Evolutionary conservation across 441 rosid genomes (phyloP), one percentile per base, ranked within the genome.

Genomic region (Biscutella laevigata): DNA sequence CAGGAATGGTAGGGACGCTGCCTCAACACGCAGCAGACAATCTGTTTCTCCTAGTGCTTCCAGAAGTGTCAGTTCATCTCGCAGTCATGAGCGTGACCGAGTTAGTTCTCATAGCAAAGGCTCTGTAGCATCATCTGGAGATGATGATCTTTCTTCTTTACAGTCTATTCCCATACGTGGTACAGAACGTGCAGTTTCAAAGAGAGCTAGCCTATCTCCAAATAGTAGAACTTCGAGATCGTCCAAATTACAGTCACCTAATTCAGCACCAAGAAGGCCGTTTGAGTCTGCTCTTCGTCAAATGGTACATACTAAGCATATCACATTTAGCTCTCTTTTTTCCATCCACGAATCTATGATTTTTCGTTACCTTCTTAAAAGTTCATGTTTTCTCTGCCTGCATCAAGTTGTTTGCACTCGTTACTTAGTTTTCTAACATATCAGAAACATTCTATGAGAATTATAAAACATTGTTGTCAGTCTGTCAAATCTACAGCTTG

Each of bases 31-130:
- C 28, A 69, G 88, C 64, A 74, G 99, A 75, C 89, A 86, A 67
- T 94, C 97, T 21, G 77, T 89, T 81, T 94, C 99, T 64, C 97
- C 99, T 9, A 88, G 87, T 66, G 84, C 90, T 61, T 71, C 95
- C 41, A 83, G 95, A 80, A 94, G 95, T 78, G 83, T 77, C 62
- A 78, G 85, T 59, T 86, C 95, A 59, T 86, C 97, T 41, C 86
- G 73, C 42, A 78, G 96, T 67, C 94, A 83, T 65, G 97, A 94
- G 59, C 84, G 90, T 45, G 99, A 92, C 69, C 72, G 74, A 37
- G 72, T 82, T 63, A 86, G 87, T 72, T 76, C 94, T 25, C 83
- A 81, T 44, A 86, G 96, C 70, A 86, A 77, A 76, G 91, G 94
- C 58, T 94, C 99, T 48, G 67, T 89, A 14, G 97, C 85, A 69